These are phyloP conservation scores for Lepraria neglecta DNA, from an alignment of 495 filamentous ascomycete species.

Conservation along the genomic window DNA sequence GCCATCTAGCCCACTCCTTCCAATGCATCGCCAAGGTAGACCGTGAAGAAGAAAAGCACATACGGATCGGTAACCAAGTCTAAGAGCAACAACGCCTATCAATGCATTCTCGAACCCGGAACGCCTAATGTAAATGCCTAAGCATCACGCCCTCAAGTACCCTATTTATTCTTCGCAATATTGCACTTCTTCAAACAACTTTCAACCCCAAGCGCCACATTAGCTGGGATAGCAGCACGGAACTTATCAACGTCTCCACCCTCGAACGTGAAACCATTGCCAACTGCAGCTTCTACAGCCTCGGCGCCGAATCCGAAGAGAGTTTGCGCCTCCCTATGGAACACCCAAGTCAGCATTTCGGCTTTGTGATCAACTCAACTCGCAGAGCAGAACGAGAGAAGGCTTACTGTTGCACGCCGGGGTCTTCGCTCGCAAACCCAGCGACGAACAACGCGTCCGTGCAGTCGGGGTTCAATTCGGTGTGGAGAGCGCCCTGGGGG, in stretches of 20 bases:
- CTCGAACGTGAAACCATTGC: constrained; percentile 34
- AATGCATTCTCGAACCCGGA: no score
- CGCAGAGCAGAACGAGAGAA: not conserved
- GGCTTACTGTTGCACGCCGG: constrained; percentile 38
- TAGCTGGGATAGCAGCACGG: constrained; percentile 38
- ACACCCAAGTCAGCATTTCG: not conserved
- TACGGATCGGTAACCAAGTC: no score
- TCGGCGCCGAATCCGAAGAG: constrained; percentile 43
- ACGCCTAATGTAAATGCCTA: no score
- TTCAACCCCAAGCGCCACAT: constrained; percentile 43
- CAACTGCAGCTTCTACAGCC: constrained; percentile 41
- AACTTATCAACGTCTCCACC: constrained; percentile 43
- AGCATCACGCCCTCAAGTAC: no score
- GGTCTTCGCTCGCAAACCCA: constrained; percentile 44
- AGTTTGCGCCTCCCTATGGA: constrained; percentile 34
- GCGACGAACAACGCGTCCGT: constrained; percentile 44
- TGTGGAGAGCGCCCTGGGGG: constrained; percentile 46
- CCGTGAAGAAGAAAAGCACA: no score
- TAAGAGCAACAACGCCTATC: no score
- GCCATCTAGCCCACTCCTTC: no score
- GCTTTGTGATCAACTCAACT: not conserved
- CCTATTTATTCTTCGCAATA: constrained; percentile 16
- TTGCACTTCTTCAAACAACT: constrained; percentile 36
- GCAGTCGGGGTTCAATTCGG: constrained; percentile 49
- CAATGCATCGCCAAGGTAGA: no score